A percentile compares a stretch with the other conserved stretches of the same genome.
Conservation (phyloP, 75 land plant genomes). For the Picea sitchensis region DNA sequence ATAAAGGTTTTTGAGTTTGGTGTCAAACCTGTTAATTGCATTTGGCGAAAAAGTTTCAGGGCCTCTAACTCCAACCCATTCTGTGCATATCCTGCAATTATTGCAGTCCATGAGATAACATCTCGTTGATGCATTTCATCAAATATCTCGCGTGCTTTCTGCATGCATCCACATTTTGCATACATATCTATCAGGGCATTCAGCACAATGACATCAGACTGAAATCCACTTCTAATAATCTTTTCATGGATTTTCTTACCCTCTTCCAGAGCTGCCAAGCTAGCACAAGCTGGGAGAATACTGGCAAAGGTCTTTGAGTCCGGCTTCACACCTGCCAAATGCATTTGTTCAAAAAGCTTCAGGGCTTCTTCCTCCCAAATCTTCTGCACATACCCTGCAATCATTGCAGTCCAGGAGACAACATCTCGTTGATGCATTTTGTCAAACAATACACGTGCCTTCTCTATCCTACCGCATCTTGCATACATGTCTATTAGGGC, state of each 20-base stretch:
- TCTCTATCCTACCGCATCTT: slow-evolving; percentile 9
- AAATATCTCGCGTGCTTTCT: slow-evolving; percentile 50
- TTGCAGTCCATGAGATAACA: no score
- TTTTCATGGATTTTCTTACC: slow-evolving; percentile 38
- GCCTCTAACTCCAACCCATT: no score
- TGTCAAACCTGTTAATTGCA: no score
- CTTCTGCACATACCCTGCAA: slow-evolving; percentile 25
- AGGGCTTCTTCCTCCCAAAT: slow-evolving; percentile 19
- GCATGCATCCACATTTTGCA: slow-evolving; percentile 41
- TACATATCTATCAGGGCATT: slow-evolving; percentile 54
- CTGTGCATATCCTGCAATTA: no score
- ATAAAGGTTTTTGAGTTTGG: no score
- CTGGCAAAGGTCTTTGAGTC: slow-evolving; percentile 41
- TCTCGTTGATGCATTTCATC: slow-evolving; percentile 24
- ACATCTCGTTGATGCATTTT: slow-evolving; percentile 33
- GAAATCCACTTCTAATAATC: slow-evolving; percentile 21
- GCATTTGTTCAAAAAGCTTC: slow-evolving; percentile 29
- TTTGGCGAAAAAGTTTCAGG: no score
- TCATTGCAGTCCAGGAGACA: slow-evolving; percentile 51
- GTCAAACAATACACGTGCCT: slow-evolving; percentile 26
- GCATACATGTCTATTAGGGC: slow-evolving; percentile 36
- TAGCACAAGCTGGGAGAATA: slow-evolving; percentile 35
- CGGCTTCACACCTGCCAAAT: slow-evolving; percentile 17
- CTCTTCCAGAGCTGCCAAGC: slow-evolving; percentile 14
- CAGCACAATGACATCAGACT: slow-evolving; percentile 15